A percentile compares a stretch with the other conserved stretches of the same genome.
Conservation (phyloP, 2,329 filamentous ascomycete genomes). For the Penicillium sp. region DNA sequence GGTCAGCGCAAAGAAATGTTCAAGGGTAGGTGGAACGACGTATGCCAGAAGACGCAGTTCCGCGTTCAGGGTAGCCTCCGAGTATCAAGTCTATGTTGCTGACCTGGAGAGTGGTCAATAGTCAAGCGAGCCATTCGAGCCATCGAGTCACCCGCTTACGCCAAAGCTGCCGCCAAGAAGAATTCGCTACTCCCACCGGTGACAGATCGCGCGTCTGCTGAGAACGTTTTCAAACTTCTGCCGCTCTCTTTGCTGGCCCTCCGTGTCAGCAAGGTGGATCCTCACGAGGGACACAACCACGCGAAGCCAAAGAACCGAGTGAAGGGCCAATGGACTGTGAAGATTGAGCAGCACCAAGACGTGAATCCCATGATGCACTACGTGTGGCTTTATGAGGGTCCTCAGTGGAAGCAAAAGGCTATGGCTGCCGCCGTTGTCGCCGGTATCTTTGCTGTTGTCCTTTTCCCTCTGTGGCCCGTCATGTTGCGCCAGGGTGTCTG, state of each 20-base stretch:
- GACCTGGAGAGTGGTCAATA: constrained; percentile 30
- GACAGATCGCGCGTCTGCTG: constrained; percentile 78
- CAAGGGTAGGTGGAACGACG: constrained; percentile 54
- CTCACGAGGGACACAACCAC: constrained; percentile 68
- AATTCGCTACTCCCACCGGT: constrained; percentile 84
- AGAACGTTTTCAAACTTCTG: constrained; percentile 91
- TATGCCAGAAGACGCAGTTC: background rate
- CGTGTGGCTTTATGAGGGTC: constrained; percentile 91
- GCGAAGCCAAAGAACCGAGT: constrained; percentile 66
- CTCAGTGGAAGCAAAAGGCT: constrained; percentile 87
- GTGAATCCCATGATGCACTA: constrained; percentile 66
- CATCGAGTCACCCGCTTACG: constrained; percentile 80
- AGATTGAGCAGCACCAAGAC: constrained; percentile 94
- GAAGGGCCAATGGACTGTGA: constrained; percentile 94
- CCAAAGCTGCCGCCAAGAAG: constrained; percentile 76
- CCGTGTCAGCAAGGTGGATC: constrained; percentile 76
- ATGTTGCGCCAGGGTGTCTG: constrained; percentile 88
- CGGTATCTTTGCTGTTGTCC: constrained; percentile 78
- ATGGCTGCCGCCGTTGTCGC: constrained; percentile 79
- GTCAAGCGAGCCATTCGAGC: constrained; percentile 94
- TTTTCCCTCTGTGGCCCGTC: constrained; percentile 95
- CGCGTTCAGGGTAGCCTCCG: background rate
- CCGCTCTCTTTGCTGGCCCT: constrained; percentile 91
- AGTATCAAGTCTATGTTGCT: background rate
- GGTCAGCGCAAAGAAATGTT: constrained; percentile 99